Conservation (phyloP, 176 grass and related monocot genomes). For the Chloris gayana region DNA sequence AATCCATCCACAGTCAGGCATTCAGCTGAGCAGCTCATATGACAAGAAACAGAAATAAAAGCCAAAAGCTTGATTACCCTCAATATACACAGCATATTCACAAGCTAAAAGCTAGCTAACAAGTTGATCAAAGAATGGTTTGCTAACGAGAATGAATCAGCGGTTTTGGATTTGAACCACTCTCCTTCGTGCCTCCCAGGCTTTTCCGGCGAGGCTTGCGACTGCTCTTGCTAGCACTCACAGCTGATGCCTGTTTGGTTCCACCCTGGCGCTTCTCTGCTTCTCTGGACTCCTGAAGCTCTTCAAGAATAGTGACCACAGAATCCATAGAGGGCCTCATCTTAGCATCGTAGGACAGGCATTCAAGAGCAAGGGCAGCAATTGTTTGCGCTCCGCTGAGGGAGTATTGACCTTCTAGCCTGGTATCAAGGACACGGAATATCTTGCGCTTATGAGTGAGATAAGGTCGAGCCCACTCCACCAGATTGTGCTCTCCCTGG, state of each 20-base stretch:
- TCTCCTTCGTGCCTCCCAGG: constrained; percentile 35
- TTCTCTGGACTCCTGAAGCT: constrained; percentile 42
- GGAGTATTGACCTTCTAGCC: constrained; percentile 73
- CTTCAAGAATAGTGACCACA: constrained; percentile 53
- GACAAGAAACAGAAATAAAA: background rate
- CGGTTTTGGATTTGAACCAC: constrained; percentile 27
- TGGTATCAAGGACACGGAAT: constrained; percentile 68
- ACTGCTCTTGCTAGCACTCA: constrained; percentile 24
- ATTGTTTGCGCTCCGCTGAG: constrained; percentile 55
- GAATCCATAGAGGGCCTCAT: constrained; percentile 66
- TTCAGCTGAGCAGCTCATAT: constrained; percentile 13
- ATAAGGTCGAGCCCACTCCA: constrained; percentile 75
- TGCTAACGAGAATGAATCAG: constrained; percentile 26
- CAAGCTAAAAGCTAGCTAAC: constrained; percentile 44
- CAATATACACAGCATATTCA: constrained; percentile 51
- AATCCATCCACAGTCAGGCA: constrained; percentile 12
- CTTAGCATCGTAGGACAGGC: constrained; percentile 62
- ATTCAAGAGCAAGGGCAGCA: constrained; percentile 59
- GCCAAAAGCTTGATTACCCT: constrained; percentile 33
- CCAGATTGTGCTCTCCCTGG: constrained; percentile 76
- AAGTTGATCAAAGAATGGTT: background rate
- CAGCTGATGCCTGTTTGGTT: constrained; percentile 16
- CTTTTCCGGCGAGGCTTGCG: constrained; percentile 41
- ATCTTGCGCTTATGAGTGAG: constrained; percentile 87
- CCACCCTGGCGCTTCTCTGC: constrained; percentile 37